Percentiles rank a stretch among this genome's conserved stretches.
These are phyloP conservation scores for Fusarium acutatum DNA, from an alignment of 2,329 filamentous ascomycete species.

Conservation along the genomic window DNA sequence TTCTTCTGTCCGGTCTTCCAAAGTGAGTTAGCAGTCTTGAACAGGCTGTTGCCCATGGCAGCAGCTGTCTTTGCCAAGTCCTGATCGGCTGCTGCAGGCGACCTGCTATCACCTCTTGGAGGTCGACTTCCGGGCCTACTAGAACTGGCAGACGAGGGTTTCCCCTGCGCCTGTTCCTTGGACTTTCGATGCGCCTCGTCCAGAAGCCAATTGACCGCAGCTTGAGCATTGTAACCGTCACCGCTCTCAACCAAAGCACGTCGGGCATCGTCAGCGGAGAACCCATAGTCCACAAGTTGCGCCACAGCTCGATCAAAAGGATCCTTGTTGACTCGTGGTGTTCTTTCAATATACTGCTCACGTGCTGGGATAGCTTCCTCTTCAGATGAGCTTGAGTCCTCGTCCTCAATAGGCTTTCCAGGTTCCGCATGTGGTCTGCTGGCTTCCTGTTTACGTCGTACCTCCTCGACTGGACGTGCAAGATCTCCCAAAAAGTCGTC, in stretches of 20 bases:
- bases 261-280: conserved; percentile 83
- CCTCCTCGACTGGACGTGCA: conserved; percentile 70
- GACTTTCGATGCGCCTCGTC: conserved; percentile 90
- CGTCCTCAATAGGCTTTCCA: conserved; percentile 64
- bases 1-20: conserved; percentile 97
- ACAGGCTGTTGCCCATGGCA: conserved; percentile 81
- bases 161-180: conserved; percentile 72
- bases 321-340: conserved; percentile 44
- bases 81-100: conserved; percentile 66
- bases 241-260: conserved; percentile 83
- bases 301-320: conserved; percentile 80
- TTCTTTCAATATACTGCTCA: conserved; percentile 34
- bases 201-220: conserved; percentile 86
- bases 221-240: conserved; percentile 81
- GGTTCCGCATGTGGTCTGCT: conserved; percentile 57
- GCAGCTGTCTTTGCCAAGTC: conserved; percentile 85
- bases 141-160: conserved; percentile 55
- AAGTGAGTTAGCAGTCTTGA: conserved; percentile 93
- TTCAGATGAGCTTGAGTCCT: conserved; percentile 57
- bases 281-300: conserved; percentile 94
- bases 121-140: conserved; percentile 31
- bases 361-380: conserved; percentile 45
- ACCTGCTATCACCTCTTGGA: conserved; percentile 58
- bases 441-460: conserved; percentile 58
- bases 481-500: conserved; percentile 74